Conservation (phyloP, 2,329 filamentous ascomycete genomes). For the Elsinoe necatrix region DNA sequence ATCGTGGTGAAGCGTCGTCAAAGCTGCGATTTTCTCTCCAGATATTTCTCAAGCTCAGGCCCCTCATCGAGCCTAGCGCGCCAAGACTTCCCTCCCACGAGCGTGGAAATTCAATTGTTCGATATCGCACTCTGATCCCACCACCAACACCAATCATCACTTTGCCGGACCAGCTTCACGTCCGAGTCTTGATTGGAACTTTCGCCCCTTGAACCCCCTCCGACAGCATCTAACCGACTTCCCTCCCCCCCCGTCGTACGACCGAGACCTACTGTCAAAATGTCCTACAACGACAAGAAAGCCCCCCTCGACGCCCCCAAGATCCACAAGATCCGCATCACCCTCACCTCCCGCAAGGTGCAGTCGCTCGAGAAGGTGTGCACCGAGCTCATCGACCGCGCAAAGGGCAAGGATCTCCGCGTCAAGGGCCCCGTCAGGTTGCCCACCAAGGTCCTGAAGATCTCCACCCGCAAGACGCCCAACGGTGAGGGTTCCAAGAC, state of each 20-base stretch:
- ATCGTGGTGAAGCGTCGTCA: constrained; percentile 24
- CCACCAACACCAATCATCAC: constrained; percentile 41
- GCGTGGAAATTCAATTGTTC: not conserved
- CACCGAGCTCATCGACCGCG: constrained; percentile 95
- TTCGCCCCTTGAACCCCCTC: too few relatives aligned
- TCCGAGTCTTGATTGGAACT: constrained; percentile 41
- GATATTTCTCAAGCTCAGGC: constrained; percentile 18
- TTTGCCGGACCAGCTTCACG: constrained; percentile 39
- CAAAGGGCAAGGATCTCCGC: constrained; percentile 95
- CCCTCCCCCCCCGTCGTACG: constrained; percentile 19
- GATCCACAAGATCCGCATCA: constrained; percentile 98
- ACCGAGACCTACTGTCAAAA: constrained; percentile 43
- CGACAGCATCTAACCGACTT: constrained; percentile 23
- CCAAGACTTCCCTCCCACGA: not conserved
- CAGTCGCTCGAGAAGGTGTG: constrained; percentile 95
- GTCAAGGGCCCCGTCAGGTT: constrained; percentile 98
- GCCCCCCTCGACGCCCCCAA: constrained; percentile 77
- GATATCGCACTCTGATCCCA: not conserved
- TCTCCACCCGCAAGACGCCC: constrained; percentile 97
- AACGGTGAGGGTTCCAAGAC: constrained; percentile 99
- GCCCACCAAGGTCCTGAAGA: constrained; percentile 92
- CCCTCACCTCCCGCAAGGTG: constrained; percentile 91
- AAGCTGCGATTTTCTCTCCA: constrained; percentile 42
- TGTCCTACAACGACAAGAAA: constrained; percentile 98
- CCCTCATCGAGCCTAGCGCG: not conserved